A percentile compares a stretch with the other conserved stretches of the same genome.
phyloP scores from a whole-genome alignment of 2,329 filamentous ascomycete species.

The Diaporthe batatas region DNA sequence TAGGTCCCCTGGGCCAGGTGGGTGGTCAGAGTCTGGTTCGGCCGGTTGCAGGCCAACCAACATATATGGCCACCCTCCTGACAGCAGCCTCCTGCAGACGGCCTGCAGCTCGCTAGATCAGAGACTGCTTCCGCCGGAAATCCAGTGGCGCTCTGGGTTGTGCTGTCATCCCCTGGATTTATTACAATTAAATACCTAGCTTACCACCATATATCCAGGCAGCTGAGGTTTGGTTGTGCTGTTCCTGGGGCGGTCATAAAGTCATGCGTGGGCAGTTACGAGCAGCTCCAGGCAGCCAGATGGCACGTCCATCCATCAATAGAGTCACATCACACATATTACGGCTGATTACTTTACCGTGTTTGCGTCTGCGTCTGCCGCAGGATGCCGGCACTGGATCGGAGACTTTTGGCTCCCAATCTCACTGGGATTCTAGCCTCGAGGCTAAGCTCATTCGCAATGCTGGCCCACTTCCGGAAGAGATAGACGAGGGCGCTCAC shows the following conservation, averaged over 20 bases:
- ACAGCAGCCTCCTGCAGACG: conserved; percentile 35
- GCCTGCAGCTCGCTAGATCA: conserved; percentile 33
- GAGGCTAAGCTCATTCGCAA: conserved; percentile 26
- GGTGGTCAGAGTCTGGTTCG: conserved; percentile 22
- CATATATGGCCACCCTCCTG: conserved; percentile 28
- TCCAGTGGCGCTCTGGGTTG: not conserved
- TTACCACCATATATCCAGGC: not conserved
- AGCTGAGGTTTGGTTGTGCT: not conserved
- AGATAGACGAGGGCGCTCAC: conserved; percentile 11
- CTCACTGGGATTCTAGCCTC: conserved; percentile 8
- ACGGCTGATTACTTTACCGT: conserved; percentile 20
- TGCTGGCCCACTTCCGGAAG: conserved; percentile 20
- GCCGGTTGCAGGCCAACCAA: conserved; percentile 13
- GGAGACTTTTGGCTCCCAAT: conserved; percentile 23
- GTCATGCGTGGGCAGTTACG: not conserved
- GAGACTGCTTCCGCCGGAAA: conserved; percentile 3
- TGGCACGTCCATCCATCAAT: not conserved
- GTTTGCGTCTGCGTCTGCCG: conserved; percentile 28
- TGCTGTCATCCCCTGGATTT: not conserved
- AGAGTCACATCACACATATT: conserved; percentile 10
- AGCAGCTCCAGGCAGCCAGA: not conserved
- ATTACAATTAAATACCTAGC: not conserved
- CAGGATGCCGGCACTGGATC: conserved; percentile 28
- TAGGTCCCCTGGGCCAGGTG: not conserved
- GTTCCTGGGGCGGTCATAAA: not conserved